Percentiles rank a stretch among this genome's conserved stretches.
These are phyloP conservation scores for Trichoderma sp. DNA, from an alignment of 2,329 filamentous ascomycete genomes.

Conservation along the genomic window DNA sequence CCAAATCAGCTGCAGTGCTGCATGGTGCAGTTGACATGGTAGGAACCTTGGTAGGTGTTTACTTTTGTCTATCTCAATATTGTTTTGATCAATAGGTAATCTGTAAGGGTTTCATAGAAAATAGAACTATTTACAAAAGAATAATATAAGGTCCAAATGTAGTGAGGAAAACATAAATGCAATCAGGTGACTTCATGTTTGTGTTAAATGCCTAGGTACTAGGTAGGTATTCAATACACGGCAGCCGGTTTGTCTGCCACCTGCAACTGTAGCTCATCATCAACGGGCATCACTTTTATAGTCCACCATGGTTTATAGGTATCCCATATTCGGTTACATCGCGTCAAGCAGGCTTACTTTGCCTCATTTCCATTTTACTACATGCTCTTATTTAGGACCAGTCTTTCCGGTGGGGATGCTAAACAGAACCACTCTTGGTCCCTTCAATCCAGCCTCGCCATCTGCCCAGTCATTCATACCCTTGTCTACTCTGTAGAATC, in stretches of 20 bases:
- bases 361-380: neutral
- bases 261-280: neutral
- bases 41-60: too few relatives aligned
- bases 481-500: constrained; percentile 84
- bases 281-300: neutral
- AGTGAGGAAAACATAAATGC: too few relatives aligned
- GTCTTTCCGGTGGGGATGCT: constrained; percentile 52
- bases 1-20: neutral
- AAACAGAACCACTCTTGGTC: constrained; percentile 53
- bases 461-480: constrained; percentile 49
- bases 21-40: neutral
- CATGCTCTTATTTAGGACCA: constrained; percentile 21
- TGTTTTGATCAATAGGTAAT: too few relatives aligned
- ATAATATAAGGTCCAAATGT: too few relatives aligned
- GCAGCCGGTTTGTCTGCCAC: neutral
- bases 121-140: too few relatives aligned
- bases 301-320: neutral
- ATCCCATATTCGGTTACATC: neutral
- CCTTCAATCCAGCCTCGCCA: constrained; percentile 47
- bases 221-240: too few relatives aligned
- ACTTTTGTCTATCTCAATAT: too few relatives aligned
- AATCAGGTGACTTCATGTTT: too few relatives aligned
- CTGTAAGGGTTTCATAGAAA: too few relatives aligned
- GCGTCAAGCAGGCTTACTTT: neutral
- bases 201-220: too few relatives aligned